Percentiles rank a stretch among this genome's conserved stretches.
These are phyloP conservation scores for Stentor coeruleus DNA, from an alignment of 73 alveolate genomes.

Conservation along the genomic window DNA sequence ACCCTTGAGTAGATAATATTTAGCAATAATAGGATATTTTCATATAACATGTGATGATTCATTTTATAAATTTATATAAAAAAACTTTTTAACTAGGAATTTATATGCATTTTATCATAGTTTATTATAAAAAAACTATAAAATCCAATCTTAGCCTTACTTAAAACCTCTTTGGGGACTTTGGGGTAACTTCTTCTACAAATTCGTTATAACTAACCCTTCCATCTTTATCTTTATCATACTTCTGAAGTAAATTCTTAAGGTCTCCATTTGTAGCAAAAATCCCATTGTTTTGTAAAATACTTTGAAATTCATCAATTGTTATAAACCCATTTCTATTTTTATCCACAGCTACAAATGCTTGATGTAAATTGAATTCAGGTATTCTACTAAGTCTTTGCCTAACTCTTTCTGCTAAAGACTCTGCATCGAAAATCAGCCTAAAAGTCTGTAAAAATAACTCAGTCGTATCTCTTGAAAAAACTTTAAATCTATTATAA, in stretches of 20 bases:
- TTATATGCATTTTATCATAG: too few species aligned
- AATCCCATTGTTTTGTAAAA: conserved; percentile 23
- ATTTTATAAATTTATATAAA: too few species aligned
- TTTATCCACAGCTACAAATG: conserved; percentile 37
- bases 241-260: conserved; percentile 27
- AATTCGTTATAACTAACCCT: conserved; percentile 47
- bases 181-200: conserved; percentile 44
- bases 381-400: conserved; percentile 38
- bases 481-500: conserved; percentile 29
- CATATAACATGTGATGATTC: too few species aligned
- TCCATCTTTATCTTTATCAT: conserved; percentile 43
- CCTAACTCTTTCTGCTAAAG: conserved; percentile 31
- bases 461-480: conserved; percentile 29
- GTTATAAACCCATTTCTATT: conserved; percentile 42
- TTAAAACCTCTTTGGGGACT: conserved; percentile 32
- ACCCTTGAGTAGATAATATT: too few species aligned
- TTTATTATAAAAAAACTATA: too few species aligned
- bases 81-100: too few species aligned
- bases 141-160: not conserved
- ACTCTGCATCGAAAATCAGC: conserved; percentile 30
- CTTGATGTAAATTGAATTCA: conserved; percentile 32
- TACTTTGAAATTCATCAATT: conserved; percentile 27
- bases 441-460: conserved; percentile 29
- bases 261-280: conserved; percentile 26
- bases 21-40: too few species aligned